Base-by-base conservation (phyloP, 164 flowering plant genomes). In the Malania oleifera region DNA sequence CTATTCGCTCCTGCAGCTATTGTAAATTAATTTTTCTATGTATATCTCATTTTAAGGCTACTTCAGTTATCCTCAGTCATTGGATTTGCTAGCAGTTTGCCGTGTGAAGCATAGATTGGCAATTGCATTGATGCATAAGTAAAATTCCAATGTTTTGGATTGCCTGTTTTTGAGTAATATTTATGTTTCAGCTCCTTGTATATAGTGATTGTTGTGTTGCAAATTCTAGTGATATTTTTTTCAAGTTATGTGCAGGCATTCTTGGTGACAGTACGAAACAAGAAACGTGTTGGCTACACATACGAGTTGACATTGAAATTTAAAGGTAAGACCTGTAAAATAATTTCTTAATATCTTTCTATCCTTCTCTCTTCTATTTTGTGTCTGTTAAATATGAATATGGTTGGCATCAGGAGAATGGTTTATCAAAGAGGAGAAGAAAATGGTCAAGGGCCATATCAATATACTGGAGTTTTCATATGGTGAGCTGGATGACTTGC, bases 401-500 rank as follows among this genome's bases (percentile, higher is more conserved):
- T 59, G 34, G 15, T 43, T 46, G 50, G n/a, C 14, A 58, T 44
- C 73, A 92, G 98, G 98, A 8, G 97, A 93, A 61, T 89, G 98
- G 97, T 37, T 49, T 6, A 49, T 86, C 41, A 65, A 63, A 67
- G 88, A 76, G n/a, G 91, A 84, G 75, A 75, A 67, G n/a, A 83
- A 73, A 74, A 57, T 31, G 25, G 62, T 87, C 31, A 83, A 80
- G 70, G 95, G 87, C 47, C 72, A 82, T 61, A 54, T 90, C 22
- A 86, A 87, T 54, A 61, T 89, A 15, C 74, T 69, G 1, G 98
- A 90, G 69, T 87, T 93, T 67, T 86, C 97, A 12, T 82, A 83
- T 66, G 98, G 97, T 47, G 96, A 93, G 76, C 75, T 93, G 45
- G 95, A 93, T 67, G 98, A 89, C 51, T 68, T 92, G 76, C 80